Percentiles rank a stretch among this genome's conserved stretches.
These are phyloP conservation scores for Neohortaea acidophila DNA, from an alignment of 495 filamentous ascomycete species.

Conservation along the genomic window DNA sequence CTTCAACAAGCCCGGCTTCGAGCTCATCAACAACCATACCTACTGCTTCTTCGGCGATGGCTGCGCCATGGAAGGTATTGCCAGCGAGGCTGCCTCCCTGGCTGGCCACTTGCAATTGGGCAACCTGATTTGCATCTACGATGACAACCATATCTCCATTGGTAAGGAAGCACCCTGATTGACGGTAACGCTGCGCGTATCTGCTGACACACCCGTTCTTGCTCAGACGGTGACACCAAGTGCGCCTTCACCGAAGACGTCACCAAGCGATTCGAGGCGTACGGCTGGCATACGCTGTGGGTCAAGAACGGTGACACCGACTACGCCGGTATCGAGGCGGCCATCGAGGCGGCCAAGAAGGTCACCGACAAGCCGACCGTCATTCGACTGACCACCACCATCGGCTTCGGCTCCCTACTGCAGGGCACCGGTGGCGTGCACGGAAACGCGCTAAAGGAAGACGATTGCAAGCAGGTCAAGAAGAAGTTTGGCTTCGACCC, in stretches of 20 bases:
- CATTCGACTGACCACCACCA: slow-evolving; percentile 95
- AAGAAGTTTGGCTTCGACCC: slow-evolving; percentile 90
- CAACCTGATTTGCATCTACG: slow-evolving; percentile 91
- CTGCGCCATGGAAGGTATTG: slow-evolving; percentile 96
- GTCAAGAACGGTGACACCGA: slow-evolving; percentile 88
- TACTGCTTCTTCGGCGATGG: slow-evolving; percentile 95
- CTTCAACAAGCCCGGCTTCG: slow-evolving; percentile 96
- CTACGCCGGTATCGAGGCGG: slow-evolving; percentile 72
- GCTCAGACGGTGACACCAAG: slow-evolving; percentile 78
- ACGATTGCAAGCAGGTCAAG: slow-evolving; percentile 88
- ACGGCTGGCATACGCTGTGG: slow-evolving; percentile 85
- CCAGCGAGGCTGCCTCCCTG: slow-evolving; percentile 76
- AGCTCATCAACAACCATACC: slow-evolving; percentile 90
- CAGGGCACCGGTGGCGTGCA: slow-evolving; percentile 91
- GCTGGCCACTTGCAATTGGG: slow-evolving; percentile 95
- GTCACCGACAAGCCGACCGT: slow-evolving; percentile 92
- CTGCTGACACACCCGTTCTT: neutral
- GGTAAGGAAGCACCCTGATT: slow-evolving; percentile 32
- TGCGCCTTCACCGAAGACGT: slow-evolving; percentile 96
- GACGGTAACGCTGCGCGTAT: slow-evolving; percentile 24
- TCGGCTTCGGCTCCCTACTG: slow-evolving; percentile 88
- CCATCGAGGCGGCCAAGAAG: slow-evolving; percentile 67
- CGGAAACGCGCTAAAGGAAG: slow-evolving; percentile 83
- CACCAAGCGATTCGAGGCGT: slow-evolving; percentile 83
- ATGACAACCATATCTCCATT: slow-evolving; percentile 97